Conservation (phyloP, 441 rosid genomes). For the Pelargonium cotyledonis region DNA sequence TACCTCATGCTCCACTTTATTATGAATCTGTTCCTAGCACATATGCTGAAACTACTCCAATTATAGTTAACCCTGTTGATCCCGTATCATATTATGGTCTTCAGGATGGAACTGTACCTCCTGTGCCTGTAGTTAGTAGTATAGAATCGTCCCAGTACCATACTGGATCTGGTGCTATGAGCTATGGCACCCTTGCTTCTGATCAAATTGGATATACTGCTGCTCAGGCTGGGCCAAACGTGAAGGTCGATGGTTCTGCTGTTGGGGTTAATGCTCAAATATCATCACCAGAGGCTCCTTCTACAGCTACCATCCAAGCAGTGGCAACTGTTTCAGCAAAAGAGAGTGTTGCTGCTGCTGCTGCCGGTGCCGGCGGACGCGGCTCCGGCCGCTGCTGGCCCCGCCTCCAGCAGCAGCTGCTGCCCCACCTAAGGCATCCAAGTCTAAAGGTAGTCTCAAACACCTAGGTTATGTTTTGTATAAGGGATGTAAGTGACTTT, state of each 20-base stretch:
- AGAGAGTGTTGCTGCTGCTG: constrained; percentile 26
- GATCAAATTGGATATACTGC: constrained; percentile 26
- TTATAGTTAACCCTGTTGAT: constrained; percentile 38
- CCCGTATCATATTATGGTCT: constrained; percentile 48
- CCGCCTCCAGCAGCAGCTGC: constrained; percentile 19
- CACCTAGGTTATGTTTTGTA: neutral
- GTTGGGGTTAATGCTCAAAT: constrained; percentile 24
- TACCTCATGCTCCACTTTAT: constrained; percentile 48
- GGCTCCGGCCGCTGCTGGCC: too few relatives aligned
- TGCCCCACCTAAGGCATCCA: constrained; percentile 40
- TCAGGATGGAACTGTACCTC: constrained; percentile 44
- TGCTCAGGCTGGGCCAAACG: constrained; percentile 25
- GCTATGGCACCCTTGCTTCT: constrained; percentile 27
- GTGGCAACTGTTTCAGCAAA: constrained; percentile 24
- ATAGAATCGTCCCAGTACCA: constrained; percentile 36
- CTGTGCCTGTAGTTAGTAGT: constrained; percentile 34
- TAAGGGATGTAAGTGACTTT: neutral
- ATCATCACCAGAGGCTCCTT: constrained; percentile 29
- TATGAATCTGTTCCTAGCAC: constrained; percentile 52
- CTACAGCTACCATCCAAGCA: constrained; percentile 30
- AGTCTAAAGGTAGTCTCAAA: constrained; percentile 58
- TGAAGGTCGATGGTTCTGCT: constrained; percentile 27
- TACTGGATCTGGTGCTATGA: constrained; percentile 32
- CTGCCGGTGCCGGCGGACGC: too few relatives aligned
- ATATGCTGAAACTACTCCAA: constrained; percentile 43